Percentiles rank a stretch among this genome's conserved stretches.
Conservation (phyloP, 768 basidiomycete species). For the Pulveroboletus ravenelii region DNA sequence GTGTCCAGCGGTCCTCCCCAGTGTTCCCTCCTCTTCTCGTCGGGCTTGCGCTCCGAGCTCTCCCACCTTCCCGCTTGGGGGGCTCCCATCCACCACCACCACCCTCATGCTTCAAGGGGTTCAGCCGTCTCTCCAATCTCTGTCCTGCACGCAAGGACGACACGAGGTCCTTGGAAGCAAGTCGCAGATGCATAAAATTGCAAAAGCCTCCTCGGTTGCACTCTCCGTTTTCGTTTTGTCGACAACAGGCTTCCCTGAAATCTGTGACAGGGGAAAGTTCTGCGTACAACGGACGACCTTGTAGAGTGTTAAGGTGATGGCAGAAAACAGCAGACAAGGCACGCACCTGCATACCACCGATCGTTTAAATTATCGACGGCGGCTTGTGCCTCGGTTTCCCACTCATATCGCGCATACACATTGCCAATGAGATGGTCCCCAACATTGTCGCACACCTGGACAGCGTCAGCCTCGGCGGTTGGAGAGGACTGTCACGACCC, state of each 20-base stretch:
- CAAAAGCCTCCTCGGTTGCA: conserved; percentile 98
- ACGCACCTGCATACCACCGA: conserved; percentile 93
- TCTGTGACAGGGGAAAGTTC: conserved; percentile 98
- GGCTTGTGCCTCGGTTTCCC: conserved; percentile 94
- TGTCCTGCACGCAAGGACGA: conserved; percentile 77
- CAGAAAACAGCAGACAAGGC: conserved; percentile 1
- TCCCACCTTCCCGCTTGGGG: conserved; percentile 57
- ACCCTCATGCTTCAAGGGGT: conserved; percentile 57
- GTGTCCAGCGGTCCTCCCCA: conserved; percentile 77
- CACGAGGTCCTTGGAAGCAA: conserved; percentile 82
- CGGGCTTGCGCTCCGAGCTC: conserved; percentile 73
- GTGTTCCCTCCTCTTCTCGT: conserved; percentile 52
- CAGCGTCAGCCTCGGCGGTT: background rate
- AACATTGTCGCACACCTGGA: conserved; percentile 93
- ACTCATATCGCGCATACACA: conserved; percentile 96
- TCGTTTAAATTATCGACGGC: conserved; percentile 93
- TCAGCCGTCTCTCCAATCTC: conserved; percentile 70
- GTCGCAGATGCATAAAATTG: conserved; percentile 96
- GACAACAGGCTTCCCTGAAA: conserved; percentile 97
- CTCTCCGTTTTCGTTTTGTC: conserved; percentile 98
- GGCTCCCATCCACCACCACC: conserved; percentile 88
- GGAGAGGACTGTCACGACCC: conserved; percentile 26
- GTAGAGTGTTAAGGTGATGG: background rate
- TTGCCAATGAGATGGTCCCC: conserved; percentile 99
- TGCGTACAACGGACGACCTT: conserved; percentile 92